Evolutionary conservation across 805 yeast species (phyloP).

Genomic region (Ogataea haglerorum): DNA sequence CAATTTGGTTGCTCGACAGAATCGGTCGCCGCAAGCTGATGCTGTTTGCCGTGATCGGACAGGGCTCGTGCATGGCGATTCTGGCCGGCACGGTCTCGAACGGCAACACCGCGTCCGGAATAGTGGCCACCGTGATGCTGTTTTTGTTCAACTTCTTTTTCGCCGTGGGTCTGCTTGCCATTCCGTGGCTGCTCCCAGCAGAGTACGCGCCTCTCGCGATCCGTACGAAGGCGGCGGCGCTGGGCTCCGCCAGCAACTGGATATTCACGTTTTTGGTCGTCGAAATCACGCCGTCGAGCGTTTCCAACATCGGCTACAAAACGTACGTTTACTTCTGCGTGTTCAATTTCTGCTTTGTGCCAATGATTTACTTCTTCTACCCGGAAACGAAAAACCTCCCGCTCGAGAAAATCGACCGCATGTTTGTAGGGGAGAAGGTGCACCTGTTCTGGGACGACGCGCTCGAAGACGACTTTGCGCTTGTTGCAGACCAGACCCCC

Average conservation of each 20-base stretch:
- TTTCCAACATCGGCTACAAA: slow-evolving; percentile 50
- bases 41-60: slow-evolving; percentile 59
- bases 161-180: slow-evolving; percentile 68
- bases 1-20: slow-evolving; percentile 48
- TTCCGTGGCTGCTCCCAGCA: slow-evolving; percentile 44
- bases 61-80: slow-evolving; percentile 57
- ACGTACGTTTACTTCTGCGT: slow-evolving; percentile 46
- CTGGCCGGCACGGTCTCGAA: slow-evolving; percentile 49
- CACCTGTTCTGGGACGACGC: slow-evolving; percentile 14
- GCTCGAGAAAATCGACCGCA: slow-evolving; percentile 64
- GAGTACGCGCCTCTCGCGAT: slow-evolving; percentile 64
- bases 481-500: not conserved
- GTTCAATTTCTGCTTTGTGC: slow-evolving; percentile 56
- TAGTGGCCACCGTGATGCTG: slow-evolving; percentile 49
- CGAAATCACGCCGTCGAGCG: slow-evolving; percentile 55
- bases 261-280: slow-evolving; percentile 67
- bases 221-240: slow-evolving; percentile 64
- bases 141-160: slow-evolving; percentile 66
- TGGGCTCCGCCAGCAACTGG: slow-evolving; percentile 75
- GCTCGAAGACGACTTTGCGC: slow-evolving; percentile 4
- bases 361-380: slow-evolving; percentile 51
- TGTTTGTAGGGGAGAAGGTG: slow-evolving; percentile 36
- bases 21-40: slow-evolving; percentile 65
- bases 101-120: slow-evolving; percentile 39
- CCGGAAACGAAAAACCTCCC: slow-evolving; percentile 66